Evolutionary conservation across 805 yeast genomes (phyloP), one percentile per base, ranked within the genome.

Genomic region (Candida tibetensis): DNA sequence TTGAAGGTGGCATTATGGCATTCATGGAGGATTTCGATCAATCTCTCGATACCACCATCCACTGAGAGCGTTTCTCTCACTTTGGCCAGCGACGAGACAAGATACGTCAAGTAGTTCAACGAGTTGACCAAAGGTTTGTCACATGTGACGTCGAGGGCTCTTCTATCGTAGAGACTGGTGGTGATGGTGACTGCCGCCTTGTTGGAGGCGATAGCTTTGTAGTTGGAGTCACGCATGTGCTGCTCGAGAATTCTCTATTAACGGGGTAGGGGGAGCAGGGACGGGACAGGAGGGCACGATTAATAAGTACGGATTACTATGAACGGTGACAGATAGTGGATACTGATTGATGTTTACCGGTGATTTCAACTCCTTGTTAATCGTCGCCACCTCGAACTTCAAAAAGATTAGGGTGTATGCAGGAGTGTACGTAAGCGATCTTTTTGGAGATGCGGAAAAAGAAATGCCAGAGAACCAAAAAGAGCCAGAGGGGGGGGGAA

Each of bases 171-270:
- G 21, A 91, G 76, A 15, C 91, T 81, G 18, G 95, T 79, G 5
- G 96, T 83, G 44, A 91, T 88, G 18, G 90, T 81, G 19, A 90
- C 87, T n/a, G 96, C 89, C 3, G 99, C 97, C 57, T 83, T 76
- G 66, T 91, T 93, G 39, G 81, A 76, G 35, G 81, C 62, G 34
- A 88, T 77, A 16, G 90, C 81, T 54, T 83, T 79, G 66, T 84
- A 85, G 64, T 89, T 89, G 26, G 95, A 79, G 53, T 89, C 95
- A 62, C 97, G 80, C 99, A 89, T 90, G 28, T 90, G 28, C n/a
- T 9, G 18, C 10, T 21, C 9, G 28, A 17, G 7, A n/a, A n/a
- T n/a, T n/a, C n/a, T n/a, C n/a, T n/a, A n/a, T n/a, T n/a, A n/a
- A n/a, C n/a, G 17, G 27, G 3, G 26, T 19, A 18, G 15, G 25